Base-by-base conservation (phyloP, 2,329 filamentous ascomycete genomes). In the Alternaria triticina region DNA sequence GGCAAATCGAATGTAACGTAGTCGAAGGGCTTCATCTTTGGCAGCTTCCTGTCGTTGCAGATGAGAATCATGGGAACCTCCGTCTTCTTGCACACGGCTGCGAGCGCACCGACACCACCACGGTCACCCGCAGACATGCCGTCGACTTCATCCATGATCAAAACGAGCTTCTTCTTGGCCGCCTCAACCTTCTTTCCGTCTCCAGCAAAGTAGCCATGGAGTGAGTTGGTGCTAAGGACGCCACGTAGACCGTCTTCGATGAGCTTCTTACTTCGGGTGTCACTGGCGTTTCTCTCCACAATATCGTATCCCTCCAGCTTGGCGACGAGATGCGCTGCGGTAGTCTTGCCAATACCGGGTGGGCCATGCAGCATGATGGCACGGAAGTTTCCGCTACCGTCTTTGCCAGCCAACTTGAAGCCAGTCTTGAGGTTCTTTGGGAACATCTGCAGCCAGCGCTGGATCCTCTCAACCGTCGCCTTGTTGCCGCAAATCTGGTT, bases 61-160 rank as follows among this genome's bases (percentile, higher is more conserved):
- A 99, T 98, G 58, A 99, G 86, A 70, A 99, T 98, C 77, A 99
- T 90, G 1, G 96, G 96, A 23, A 99, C 89, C 71, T 96, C 90
- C 0, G 94, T 96, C 85, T 97, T 97, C 83, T 92, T 97, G 85
- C 95, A 97, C 57, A 97, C 91, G 62, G 96, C 93, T 60, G 96
- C 95, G 60, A 99, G 85, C 28, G 96, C 96, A 54, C 94, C 96
- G 51, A 99, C 96, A 79, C 96, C 96, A 69, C 96, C 96, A 65
- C 96, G 90, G 77, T 99, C 96, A 76, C 96, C 96, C 36, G 93
- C 94, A 65, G 95, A 98, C 96, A 99, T 98, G 56, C 96, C 96
- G 74, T 99, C 96, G 5, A 99, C 96, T 81, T 99, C 96, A 72
- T 99, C 96, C 96, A 99, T 98, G 81, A 99, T 93, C 52, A 99